Evolutionary conservation across 2,329 filamentous ascomycete species (phyloP).

Genomic region (Fusarium tupiense): DNA sequence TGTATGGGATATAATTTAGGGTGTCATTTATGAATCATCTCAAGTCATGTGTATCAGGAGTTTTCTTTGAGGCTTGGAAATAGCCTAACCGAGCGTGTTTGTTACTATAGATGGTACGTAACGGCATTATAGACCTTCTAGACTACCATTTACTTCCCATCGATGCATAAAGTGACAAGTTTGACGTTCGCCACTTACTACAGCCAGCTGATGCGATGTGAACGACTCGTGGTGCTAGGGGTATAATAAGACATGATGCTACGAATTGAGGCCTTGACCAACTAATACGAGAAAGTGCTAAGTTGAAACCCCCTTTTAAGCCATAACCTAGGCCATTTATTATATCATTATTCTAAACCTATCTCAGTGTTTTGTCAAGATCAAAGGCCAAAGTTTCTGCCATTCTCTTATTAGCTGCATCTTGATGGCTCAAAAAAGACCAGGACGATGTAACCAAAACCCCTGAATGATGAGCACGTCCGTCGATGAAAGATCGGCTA

Average conservation of each 20-base stretch:
- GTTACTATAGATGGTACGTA: conserved; percentile 29
- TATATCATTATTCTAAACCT: background rate
- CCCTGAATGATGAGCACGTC: conserved; percentile 9
- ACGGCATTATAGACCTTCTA: conserved; percentile 24
- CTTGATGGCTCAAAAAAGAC: background rate
- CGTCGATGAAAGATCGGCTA: conserved; percentile 18
- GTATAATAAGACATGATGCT: background rate
- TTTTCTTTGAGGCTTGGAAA: conserved; percentile 10
- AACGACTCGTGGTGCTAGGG: background rate
- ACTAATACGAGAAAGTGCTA: background rate
- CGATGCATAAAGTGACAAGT: background rate
- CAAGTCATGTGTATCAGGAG: conserved; percentile 15
- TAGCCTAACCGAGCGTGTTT: conserved; percentile 3
- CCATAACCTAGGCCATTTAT: background rate
- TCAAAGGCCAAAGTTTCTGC: background rate
- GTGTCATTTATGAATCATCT: conserved; percentile 24
- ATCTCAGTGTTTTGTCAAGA: background rate
- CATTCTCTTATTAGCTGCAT: conserved; percentile 1
- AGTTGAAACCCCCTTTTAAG: no score
- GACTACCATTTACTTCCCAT: background rate
- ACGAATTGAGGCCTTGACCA: background rate
- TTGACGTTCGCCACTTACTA: background rate
- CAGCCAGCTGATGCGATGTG: background rate
- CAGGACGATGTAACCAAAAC: conserved; percentile 31
- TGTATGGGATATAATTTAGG: conserved; percentile 40